A percentile compares a stretch with the other conserved stretches of the same genome.
Evolutionary conservation across 345 rosid genomes (phyloP).

Genomic region (Eucalyptus lansdowneana): DNA sequence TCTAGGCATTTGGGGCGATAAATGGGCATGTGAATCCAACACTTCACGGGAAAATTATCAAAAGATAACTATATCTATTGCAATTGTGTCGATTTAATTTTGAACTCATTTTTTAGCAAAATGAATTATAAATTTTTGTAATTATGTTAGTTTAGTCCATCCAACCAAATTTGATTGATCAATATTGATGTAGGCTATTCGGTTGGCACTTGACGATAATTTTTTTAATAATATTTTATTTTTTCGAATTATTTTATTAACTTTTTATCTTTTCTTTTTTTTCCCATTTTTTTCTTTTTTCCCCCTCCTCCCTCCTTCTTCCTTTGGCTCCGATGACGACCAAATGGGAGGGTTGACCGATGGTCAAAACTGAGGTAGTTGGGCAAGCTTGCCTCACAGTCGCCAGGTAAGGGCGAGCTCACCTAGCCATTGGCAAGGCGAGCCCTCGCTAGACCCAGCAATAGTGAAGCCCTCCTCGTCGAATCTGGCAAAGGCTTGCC

Average conservation of each 20-base stretch:
- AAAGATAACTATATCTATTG: too few relatives aligned
- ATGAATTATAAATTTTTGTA: fast-evolving
- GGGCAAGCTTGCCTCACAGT: fast-evolving
- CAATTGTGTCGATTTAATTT: fast-evolving
- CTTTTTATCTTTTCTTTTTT: too few relatives aligned
- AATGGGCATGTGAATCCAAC: not conserved
- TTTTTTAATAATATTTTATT: too few relatives aligned
- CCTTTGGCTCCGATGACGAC: too few relatives aligned
- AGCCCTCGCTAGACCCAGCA: too few relatives aligned
- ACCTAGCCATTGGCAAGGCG: too few relatives aligned
- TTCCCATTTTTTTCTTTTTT: fast-evolving
- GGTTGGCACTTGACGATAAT: too few relatives aligned
- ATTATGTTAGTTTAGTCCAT: fast-evolving
- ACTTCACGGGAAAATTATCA: too few relatives aligned
- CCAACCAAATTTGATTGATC: fast-evolving
- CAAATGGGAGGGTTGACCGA: too few relatives aligned
- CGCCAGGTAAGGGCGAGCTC: fast-evolving
- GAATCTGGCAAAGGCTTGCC: fast-evolving
- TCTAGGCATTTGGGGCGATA: not conserved
- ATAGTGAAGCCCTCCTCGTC: fast-evolving
- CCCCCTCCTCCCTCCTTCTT: too few relatives aligned
- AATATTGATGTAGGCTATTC: fast-evolving
- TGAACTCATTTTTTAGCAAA: fast-evolving
- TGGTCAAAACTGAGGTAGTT: fast-evolving
- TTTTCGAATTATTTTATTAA: too few relatives aligned